Conservation (phyloP, 2,329 filamentous ascomycete species). For the Phialophora chinensis region DNA sequence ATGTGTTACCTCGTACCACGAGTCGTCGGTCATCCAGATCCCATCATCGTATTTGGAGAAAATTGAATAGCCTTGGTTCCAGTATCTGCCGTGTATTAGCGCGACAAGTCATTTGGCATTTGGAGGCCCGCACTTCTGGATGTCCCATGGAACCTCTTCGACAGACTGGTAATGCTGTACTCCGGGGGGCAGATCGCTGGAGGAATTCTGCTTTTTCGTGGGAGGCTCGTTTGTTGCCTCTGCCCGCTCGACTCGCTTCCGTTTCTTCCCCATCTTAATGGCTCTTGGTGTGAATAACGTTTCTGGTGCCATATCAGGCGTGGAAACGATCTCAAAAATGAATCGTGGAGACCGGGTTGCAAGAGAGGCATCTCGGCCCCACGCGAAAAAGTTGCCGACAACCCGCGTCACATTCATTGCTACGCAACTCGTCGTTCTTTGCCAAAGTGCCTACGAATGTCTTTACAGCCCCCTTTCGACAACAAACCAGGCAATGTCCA, state of each 20-base stretch:
- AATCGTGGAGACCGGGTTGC: background rate
- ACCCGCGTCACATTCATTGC: background rate
- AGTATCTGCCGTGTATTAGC: constrained; percentile 68
- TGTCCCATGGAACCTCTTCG: constrained; percentile 77
- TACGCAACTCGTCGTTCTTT: background rate
- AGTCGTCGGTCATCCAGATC: constrained; percentile 87
- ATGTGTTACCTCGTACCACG: constrained; percentile 96
- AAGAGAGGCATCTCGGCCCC: background rate
- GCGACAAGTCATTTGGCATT: no score
- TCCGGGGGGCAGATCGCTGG: constrained; percentile 59
- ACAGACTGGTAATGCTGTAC: constrained; percentile 77
- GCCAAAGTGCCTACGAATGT: background rate
- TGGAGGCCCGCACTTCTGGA: constrained; percentile 71
- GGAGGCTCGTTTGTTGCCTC: constrained; percentile 12
- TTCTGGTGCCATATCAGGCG: background rate
- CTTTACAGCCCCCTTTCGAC: background rate
- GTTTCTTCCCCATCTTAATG: constrained; percentile 26
- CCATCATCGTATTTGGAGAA: constrained; percentile 88
- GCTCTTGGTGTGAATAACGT: background rate
- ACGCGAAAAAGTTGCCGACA: background rate
- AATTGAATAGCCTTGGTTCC: constrained; percentile 83
- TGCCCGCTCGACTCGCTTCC: constrained; percentile 21
- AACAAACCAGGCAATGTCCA: background rate
- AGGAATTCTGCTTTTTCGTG: constrained; percentile 20
- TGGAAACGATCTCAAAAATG: background rate